phyloP scores from a whole-genome alignment of 352 stramenopile genomes.

The Globisporangium middletonii region DNA sequence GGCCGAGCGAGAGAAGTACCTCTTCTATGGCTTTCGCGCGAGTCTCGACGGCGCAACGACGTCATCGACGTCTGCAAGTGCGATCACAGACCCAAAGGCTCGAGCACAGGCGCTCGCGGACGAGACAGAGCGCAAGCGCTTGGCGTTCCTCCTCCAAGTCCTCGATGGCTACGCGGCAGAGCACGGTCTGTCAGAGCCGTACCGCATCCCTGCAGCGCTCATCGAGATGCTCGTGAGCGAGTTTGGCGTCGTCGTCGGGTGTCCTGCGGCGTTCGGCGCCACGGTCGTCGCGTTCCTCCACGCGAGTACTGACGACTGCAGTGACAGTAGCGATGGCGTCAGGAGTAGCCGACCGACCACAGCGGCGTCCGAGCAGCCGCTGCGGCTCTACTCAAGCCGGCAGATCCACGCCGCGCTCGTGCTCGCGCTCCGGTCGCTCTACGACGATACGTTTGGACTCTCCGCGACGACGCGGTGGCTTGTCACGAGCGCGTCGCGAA shows the following conservation, averaged over 20 bases:
- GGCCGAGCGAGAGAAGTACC: conserved; percentile 47
- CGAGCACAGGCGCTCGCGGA: conserved; percentile 27
- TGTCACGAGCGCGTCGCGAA: neutral
- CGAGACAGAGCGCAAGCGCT: conserved; percentile 35
- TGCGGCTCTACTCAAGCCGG: conserved; percentile 21
- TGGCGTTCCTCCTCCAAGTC: conserved; percentile 66
- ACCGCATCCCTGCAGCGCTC: conserved; percentile 26
- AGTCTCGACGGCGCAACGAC: conserved; percentile 38
- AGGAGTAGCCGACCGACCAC: neutral
- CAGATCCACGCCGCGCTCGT: conserved; percentile 53
- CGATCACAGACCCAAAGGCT: conserved; percentile 37
- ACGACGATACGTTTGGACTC: conserved; percentile 59
- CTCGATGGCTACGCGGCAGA: conserved; percentile 44
- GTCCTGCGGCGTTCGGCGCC: conserved; percentile 38
- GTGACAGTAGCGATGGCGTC: neutral
- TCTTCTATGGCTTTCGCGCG: conserved; percentile 65
- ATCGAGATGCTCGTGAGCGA: conserved; percentile 44
- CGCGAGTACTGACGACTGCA: neutral
- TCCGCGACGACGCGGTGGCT: conserved; percentile 27
- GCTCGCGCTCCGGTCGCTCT: conserved; percentile 43
- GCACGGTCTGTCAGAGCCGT: conserved; percentile 28
- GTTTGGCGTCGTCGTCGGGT: conserved; percentile 61
- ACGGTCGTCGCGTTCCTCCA: conserved; percentile 27
- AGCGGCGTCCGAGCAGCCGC: neutral
- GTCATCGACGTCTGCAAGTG: neutral